Evolutionary conservation across 176 grass and related monocot genomes (phyloP), one percentile per base, ranked within the genome.

Genomic region (Hyparrhenia diplandra): DNA sequence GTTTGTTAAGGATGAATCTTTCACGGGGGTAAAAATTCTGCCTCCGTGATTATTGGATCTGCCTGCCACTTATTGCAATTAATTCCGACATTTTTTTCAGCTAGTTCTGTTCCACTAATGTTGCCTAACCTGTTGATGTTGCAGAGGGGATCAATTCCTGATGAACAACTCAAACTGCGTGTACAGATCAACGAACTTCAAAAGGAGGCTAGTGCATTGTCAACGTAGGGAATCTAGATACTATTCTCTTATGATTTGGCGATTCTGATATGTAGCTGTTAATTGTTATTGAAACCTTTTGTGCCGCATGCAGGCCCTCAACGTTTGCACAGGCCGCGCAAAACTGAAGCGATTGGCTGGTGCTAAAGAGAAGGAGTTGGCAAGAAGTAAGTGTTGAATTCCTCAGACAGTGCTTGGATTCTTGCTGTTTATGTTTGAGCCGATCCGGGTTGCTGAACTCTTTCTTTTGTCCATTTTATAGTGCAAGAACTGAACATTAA

Each of bases 261-360:
- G 8, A 20, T 57, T 67, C 42, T 23, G 63, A 66, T 76, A 11
- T 12, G n/a, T 0, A 27, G 9, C 20, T 58, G n/a, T 8, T 67
- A n/a, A n/a, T n/a, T n/a, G n/a, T n/a, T n/a, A n/a, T n/a, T n/a
- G n/a, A 27, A 36, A 9, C 0, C 32, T 29, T 25, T 80, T 63
- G 30, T 75, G 54, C 37, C 8, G 5, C 34, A 71, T 75, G 68
- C 76, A 99, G 96, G 57, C 96, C 96, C 42, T 91, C 96, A 13
- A 99, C 92, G 25, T 99, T 99, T 93, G 96, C 96, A 30, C 96
- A 99, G 68, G 87, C 92, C 1, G 96, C 1, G 96, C 96, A 46
- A 99, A 93, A 73, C 88, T 95, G 62, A 99, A 84, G 79, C 73
- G 92, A 58, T 21, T 88, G 60, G 92, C 90, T 88, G 90, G 52